Evolutionary conservation across 768 basidiomycete species (phyloP), one percentile per base, ranked within the genome.

Genomic region (Suillus plorans): DNA sequence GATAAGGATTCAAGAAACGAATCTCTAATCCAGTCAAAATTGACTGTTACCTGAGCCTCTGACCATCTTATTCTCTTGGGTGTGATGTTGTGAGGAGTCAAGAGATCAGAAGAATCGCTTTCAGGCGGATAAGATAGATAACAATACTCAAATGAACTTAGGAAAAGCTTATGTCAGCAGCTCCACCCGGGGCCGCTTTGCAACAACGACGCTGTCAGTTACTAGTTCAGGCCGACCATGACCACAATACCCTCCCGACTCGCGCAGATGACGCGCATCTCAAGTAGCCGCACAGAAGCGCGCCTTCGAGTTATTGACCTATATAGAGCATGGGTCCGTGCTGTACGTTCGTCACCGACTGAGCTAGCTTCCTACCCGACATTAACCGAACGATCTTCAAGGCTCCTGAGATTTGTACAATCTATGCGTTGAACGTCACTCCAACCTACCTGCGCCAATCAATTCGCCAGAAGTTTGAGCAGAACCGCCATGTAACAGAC

Each of bases 241-340:
- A 85, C 88, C 4, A 97, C 94, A 58, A 98, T 98, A 76, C 96
- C 97, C 20, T 78, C 95, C 49, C 89, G 97, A 45, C 86, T 99
- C 10, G 92, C 97, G 20, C 87, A 86, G 67, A 73, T 86, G 6
- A 84, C 91, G 4, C 80, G 83, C 44, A 77, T 83, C n/a, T 93
- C 92, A 0, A 72, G 79, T 25, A 81, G 70, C 65, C 72, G 81
- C 7, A 77, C 79, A n/a, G 87, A 91, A 57, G 88, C 92, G 7
- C 86, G 90, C 37, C 78, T 78, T 25, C 84, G 92, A 41, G 87
- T 86, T 12, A 78, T 95, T 22, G 82, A 89, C 55, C 84, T 97
- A 14, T 99, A 99, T 81, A 83, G 96, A 64, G 89, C 88, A 75
- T 99, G 97, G 97, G 91, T 95, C 74, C 90, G 97, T 67, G 84